These are phyloP conservation scores for Hibiscus syriacus DNA, from an alignment of 345 rosid species.

Conservation along the genomic window DNA sequence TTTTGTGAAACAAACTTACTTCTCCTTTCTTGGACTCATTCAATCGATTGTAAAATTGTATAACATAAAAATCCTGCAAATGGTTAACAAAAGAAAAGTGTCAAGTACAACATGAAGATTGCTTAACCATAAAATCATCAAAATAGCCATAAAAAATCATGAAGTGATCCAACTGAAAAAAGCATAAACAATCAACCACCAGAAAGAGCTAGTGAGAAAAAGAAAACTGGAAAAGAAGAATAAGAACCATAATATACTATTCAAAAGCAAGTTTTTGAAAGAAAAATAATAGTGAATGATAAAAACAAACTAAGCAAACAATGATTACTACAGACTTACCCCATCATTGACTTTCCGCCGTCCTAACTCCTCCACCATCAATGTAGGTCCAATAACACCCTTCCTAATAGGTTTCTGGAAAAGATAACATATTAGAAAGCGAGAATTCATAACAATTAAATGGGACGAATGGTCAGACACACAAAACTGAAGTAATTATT, in stretches of 20 bases:
- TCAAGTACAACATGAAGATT: not conserved
- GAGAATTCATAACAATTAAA: not conserved
- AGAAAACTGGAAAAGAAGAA: not conserved
- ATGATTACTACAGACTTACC: conserved; percentile 24
- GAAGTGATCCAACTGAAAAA: not conserved
- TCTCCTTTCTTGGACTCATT: conserved; percentile 88
- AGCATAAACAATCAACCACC: not conserved
- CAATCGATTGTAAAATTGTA: conserved; percentile 67
- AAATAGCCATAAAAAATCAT: not conserved
- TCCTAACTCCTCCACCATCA: conserved; percentile 81
- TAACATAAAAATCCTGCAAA: conserved; percentile 70
- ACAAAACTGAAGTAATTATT: not conserved
- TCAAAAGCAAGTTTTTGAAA: not conserved
- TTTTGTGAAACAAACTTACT: conserved; percentile 39
- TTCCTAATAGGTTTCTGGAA: conserved; percentile 70
- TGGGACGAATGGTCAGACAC: not conserved
- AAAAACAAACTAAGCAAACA: not conserved
- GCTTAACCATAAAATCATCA: conserved; percentile 5
- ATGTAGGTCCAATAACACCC: conserved; percentile 71
- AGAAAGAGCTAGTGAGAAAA: not conserved
- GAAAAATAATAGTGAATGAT: not conserved
- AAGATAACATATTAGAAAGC: not conserved
- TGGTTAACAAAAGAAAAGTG: conserved; percentile 9
- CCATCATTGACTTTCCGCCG: conserved; percentile 55
- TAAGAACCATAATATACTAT: not conserved